Evolutionary conservation across 1,284 basidiomycete species (phyloP).

Genomic region (Phaffia rhodozyma): DNA sequence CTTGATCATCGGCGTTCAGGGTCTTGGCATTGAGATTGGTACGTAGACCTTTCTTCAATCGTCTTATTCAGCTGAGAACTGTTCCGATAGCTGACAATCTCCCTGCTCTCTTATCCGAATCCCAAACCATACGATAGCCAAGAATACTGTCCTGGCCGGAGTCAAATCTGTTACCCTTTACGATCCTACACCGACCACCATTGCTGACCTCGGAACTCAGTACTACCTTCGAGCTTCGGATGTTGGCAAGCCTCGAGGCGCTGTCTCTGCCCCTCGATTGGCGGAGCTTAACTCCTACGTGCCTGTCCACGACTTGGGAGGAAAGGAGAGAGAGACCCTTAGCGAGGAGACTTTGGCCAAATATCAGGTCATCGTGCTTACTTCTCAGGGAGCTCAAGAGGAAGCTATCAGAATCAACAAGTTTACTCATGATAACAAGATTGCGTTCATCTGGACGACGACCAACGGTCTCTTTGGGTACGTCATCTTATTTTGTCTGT

Average conservation of each 20-base stretch:
- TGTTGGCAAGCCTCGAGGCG: slow-evolving; percentile 74
- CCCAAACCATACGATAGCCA: slow-evolving; percentile 49
- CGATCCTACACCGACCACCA: slow-evolving; percentile 75
- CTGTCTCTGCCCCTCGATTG: slow-evolving; percentile 75
- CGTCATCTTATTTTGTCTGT: slow-evolving; percentile 26
- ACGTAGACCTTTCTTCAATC: slow-evolving; percentile 23
- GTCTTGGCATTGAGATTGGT: slow-evolving; percentile 95
- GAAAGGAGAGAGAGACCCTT: slow-evolving; percentile 56
- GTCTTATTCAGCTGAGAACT: background rate
- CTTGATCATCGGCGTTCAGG: slow-evolving; percentile 83
- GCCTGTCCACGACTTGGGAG: slow-evolving; percentile 69
- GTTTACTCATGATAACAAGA: slow-evolving; percentile 75
- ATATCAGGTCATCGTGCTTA: slow-evolving; percentile 84
- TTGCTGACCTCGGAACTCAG: slow-evolving; percentile 87
- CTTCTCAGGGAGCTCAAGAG: slow-evolving; percentile 65
- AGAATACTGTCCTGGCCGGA: slow-evolving; percentile 89
- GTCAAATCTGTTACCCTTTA: slow-evolving; percentile 96
- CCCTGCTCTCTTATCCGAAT: background rate
- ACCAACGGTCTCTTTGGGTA: slow-evolving; percentile 91
- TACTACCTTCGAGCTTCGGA: slow-evolving; percentile 90
- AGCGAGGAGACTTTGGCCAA: slow-evolving; percentile 65
- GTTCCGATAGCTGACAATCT: background rate
- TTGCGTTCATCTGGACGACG: slow-evolving; percentile 86
- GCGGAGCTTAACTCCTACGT: slow-evolving; percentile 96
- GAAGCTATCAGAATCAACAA: slow-evolving; percentile 64